These are phyloP conservation scores for Phytophthora aleatoria DNA, from an alignment of 352 stramenopile species.

Conservation along the genomic window DNA sequence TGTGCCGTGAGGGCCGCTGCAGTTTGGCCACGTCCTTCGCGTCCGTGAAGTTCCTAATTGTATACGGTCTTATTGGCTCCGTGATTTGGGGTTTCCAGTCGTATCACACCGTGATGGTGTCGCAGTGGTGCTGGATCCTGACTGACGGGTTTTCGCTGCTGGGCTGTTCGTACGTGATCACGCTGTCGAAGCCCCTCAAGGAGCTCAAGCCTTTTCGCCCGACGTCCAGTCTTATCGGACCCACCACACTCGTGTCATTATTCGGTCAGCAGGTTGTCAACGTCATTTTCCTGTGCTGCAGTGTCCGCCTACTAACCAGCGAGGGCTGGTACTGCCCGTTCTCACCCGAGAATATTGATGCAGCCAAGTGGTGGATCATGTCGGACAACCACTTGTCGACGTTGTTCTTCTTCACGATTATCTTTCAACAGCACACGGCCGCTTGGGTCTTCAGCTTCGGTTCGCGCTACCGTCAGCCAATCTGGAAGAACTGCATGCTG, in stretches of 20 bases:
- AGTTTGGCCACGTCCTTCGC: constrained; percentile 85
- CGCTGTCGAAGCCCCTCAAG: constrained; percentile 56
- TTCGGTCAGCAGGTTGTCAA: constrained; percentile 64
- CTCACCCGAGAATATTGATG: constrained; percentile 37
- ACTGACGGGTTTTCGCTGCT: constrained; percentile 69
- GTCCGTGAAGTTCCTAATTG: constrained; percentile 88
- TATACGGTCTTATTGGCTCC: constrained; percentile 84
- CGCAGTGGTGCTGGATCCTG: constrained; percentile 78
- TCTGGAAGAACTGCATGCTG: constrained; percentile 49
- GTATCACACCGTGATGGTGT: constrained; percentile 74
- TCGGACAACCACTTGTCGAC: constrained; percentile 51
- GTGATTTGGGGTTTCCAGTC: constrained; percentile 70
- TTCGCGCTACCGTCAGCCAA: constrained; percentile 45
- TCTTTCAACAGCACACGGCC: constrained; percentile 38
- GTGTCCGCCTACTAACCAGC: constrained; percentile 34
- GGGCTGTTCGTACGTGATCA: constrained; percentile 74
- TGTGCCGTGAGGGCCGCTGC: constrained; percentile 88
- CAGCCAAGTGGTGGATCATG: constrained; percentile 54
- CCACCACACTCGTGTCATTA: constrained; percentile 48
- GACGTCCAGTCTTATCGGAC: constrained; percentile 70
- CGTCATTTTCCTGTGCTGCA: constrained; percentile 44
- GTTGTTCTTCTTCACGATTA: constrained; percentile 34
- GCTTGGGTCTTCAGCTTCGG: constrained; percentile 51
- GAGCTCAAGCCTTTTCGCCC: constrained; percentile 30
- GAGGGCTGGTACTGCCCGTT: constrained; percentile 57